Evolutionary conservation across 2,329 filamentous ascomycete species (phyloP).

Genomic region (Ophiostoma novo-ulmi): DNA sequence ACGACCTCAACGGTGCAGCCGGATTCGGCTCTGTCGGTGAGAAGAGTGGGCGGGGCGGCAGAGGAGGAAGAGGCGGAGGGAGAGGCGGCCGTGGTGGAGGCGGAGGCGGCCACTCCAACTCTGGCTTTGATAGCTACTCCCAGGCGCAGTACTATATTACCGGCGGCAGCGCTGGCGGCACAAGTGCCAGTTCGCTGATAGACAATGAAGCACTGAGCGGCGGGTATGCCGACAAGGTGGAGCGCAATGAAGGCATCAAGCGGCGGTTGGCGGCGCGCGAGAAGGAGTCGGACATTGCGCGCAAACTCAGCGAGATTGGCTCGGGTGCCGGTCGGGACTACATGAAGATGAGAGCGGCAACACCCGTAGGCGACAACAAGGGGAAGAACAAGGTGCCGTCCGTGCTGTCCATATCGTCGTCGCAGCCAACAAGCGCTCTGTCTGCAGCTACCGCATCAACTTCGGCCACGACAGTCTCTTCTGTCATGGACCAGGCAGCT

Average conservation of each 20-base stretch:
- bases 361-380: background rate
- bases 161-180: constrained; percentile 28
- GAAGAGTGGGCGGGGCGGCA: constrained; percentile 39
- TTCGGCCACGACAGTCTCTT: constrained; percentile 19
- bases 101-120: constrained; percentile 45
- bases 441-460: constrained; percentile 17
- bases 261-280: constrained; percentile 61
- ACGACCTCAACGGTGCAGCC: constrained; percentile 73
- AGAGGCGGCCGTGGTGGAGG: constrained; percentile 40
- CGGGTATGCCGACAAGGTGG: constrained; percentile 53
- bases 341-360: constrained; percentile 42
- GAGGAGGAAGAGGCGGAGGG: constrained; percentile 45
- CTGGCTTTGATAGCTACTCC: constrained; percentile 55
- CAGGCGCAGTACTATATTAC: constrained; percentile 54
- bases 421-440: constrained; percentile 18
- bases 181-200: constrained; percentile 53
- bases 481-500: constrained; percentile 25
- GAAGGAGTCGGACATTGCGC: constrained; percentile 67
- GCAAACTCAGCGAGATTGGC: constrained; percentile 59
- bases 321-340: constrained; percentile 66
- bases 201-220: constrained; percentile 36
- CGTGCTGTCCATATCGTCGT: constrained; percentile 7
- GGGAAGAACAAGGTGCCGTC: constrained; percentile 9
- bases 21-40: constrained; percentile 38
- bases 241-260: constrained; percentile 61